Evolutionary conservation across 2,329 filamentous ascomycete species (phyloP).

Genomic region (Scedosporium aurantiacum): DNA sequence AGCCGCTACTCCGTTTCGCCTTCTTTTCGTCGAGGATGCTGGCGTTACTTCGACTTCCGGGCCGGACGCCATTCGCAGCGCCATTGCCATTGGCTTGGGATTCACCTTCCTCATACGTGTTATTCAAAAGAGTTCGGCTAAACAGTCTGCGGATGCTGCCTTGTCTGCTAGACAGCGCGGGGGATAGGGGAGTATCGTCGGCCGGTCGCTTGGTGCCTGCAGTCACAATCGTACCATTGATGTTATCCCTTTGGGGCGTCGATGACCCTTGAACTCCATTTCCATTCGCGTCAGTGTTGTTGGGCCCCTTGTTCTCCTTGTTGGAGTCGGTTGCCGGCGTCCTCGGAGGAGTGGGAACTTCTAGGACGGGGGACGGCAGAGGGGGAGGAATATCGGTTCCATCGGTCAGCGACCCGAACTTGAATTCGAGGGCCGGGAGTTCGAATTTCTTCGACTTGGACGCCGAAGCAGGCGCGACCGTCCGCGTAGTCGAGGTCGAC

Average conservation of each 20-base stretch:
- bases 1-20: conserved; percentile 44
- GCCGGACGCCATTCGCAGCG: conserved; percentile 26
- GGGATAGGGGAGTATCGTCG: conserved; percentile 41
- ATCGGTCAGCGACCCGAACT: conserved; percentile 48
- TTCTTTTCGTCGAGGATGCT: conserved; percentile 42
- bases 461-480: background rate
- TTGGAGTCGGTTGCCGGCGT: conserved; percentile 17
- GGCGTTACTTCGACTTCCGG: conserved; percentile 37
- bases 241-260: conserved; percentile 6
- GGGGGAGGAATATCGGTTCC: conserved; percentile 51
- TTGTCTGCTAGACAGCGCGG: conserved; percentile 37
- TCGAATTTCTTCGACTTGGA: conserved; percentile 28
- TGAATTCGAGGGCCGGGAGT: conserved; percentile 46
- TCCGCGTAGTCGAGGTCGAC: background rate
- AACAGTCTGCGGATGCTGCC: conserved; percentile 48
- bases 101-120: conserved; percentile 39
- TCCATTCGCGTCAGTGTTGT: conserved; percentile 12
- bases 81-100: conserved; percentile 26
- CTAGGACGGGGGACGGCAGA: conserved; percentile 40
- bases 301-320: conserved; percentile 11
- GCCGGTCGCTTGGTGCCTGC: conserved; percentile 37
- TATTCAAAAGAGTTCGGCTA: conserved; percentile 44
- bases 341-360: conserved; percentile 33
- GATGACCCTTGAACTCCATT: conserved; percentile 15
- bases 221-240: conserved; percentile 26